These are phyloP conservation scores for Prinsepia uniflora DNA, from an alignment of 306 rosid genomes.

Conservation along the genomic window DNA sequence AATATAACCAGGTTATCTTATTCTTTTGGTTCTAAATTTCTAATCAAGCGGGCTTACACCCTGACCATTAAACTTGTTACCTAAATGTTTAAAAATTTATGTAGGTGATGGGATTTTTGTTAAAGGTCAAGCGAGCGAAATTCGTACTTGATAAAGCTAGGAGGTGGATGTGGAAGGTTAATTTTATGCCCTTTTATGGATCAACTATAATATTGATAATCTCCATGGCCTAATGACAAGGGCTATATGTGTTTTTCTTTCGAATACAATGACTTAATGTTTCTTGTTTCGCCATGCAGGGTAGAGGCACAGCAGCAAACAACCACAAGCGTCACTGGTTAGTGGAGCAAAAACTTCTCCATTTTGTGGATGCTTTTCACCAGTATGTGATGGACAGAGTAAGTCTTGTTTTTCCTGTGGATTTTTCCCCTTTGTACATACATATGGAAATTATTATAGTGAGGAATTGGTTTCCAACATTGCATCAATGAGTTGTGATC, in stretches of 20 bases:
- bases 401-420: constrained; percentile 15
- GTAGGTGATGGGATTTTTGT: constrained; percentile 89
- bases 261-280: constrained; percentile 8
- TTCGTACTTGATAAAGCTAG: constrained; percentile 89
- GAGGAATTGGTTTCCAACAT: neutral
- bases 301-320: constrained; percentile 53
- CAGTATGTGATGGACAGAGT: constrained; percentile 99
- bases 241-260: constrained; percentile 8
- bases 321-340: constrained; percentile 76
- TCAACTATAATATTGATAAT: constrained; percentile 1
- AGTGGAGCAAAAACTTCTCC: constrained; percentile 97
- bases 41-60: neutral
- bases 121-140: constrained; percentile 96
- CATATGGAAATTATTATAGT: too few relatives aligned
- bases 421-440: neutral
- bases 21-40: constrained; percentile 8
- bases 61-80: neutral
- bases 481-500: too few relatives aligned
- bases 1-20: constrained; percentile 79
- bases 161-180: constrained; percentile 98
- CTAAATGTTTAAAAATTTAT: constrained; percentile 13
- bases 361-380: constrained; percentile 98
- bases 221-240: constrained; percentile 19
- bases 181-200: constrained; percentile 10
- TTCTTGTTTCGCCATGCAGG: constrained; percentile 50